Evolutionary conservation across 495 filamentous ascomycete genomes (phyloP), one percentile per base, ranked within the genome.

Genomic region (Daldinia caldariorum): DNA sequence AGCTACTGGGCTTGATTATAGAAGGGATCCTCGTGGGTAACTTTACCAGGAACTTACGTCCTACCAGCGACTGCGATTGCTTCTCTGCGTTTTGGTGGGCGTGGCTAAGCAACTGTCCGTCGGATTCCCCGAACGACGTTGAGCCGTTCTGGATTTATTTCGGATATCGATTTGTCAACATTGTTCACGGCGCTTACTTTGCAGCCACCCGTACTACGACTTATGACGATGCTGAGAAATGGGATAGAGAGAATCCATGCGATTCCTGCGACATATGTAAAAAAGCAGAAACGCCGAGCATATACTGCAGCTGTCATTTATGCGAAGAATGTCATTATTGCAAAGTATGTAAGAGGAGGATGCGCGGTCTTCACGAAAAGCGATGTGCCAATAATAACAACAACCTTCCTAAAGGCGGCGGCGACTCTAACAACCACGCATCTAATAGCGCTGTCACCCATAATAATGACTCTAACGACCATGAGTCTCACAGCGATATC

Each of bases 191-290:
- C 7, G 43, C 5, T 18, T 47, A 22, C 3, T 22, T 47, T 6
- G 18, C 43, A 7, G 20, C 14, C 3, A 47, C 43, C 1, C 43
- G 43, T 3, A 47, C 43, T 0, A 6, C 0, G 4, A 22, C 4
- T 47, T 47, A 12, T 22, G 43, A 47, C 18, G 43, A 47, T 4
- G 43, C 43, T 22, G 43, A 47, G 43, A 47, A 47, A 20, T 47
- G 43, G 43, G 43, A 47, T 47, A 47, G 18, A 13, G 43, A 47
- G 20, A 47, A 20, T 18, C 18, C 43, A 20, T 47, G 43, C 9
- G 18, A 47, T 18, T 14, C 43, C 3, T 43, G 39, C 6, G n/a
- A 43, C 3, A 2, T 16, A 43, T 43, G 39, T 18, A 14, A n/a
- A 4, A 39, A 12, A 14, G 3, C 6, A 8, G 14, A 14, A 43